These are phyloP conservation scores for Trametes sp. DNA, from an alignment of 1,284 basidiomycete genomes.

Conservation along the genomic window DNA sequence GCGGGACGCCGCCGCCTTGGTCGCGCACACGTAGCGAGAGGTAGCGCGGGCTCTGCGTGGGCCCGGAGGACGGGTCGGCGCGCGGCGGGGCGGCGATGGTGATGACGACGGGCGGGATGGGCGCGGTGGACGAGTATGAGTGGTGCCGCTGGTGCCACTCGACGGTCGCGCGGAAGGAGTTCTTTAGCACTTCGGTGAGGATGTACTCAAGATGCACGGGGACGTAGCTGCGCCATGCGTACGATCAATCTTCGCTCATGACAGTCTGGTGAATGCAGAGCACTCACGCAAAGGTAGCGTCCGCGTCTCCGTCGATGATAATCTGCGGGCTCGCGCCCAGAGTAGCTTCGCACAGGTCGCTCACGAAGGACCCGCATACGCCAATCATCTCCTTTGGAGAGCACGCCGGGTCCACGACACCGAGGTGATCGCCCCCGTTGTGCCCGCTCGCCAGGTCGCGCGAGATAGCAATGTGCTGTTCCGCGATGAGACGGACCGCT, in stretches of 20 bases:
- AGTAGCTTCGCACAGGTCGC: constrained; percentile 87
- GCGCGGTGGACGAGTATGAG: constrained; percentile 41
- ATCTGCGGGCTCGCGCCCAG: constrained; percentile 77
- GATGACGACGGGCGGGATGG: constrained; percentile 71
- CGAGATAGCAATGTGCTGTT: constrained; percentile 90
- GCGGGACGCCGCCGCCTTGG: constrained; percentile 85
- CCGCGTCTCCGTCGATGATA: constrained; percentile 70
- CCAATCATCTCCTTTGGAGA: constrained; percentile 75
- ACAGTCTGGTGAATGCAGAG: not conserved
- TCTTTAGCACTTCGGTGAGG: constrained; percentile 87
- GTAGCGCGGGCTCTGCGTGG: constrained; percentile 48
- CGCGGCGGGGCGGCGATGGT: constrained; percentile 70
- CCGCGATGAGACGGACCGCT: constrained; percentile 88
- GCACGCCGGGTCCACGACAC: constrained; percentile 74
- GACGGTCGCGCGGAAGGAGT: constrained; percentile 90
- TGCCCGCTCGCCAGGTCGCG: constrained; percentile 56
- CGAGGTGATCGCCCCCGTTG: constrained; percentile 51
- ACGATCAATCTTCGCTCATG: constrained; percentile 2
- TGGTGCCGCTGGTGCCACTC: constrained; percentile 66
- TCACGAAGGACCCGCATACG: constrained; percentile 84
- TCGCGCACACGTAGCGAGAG: constrained; percentile 85
- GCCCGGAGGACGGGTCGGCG: not conserved
- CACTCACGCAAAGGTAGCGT: constrained; percentile 81
- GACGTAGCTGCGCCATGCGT: constrained; percentile 69
- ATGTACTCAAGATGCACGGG: constrained; percentile 92